Evolutionary conservation across 176 grass and related monocot genomes (phyloP).

Genomic region (Avena sativa): DNA sequence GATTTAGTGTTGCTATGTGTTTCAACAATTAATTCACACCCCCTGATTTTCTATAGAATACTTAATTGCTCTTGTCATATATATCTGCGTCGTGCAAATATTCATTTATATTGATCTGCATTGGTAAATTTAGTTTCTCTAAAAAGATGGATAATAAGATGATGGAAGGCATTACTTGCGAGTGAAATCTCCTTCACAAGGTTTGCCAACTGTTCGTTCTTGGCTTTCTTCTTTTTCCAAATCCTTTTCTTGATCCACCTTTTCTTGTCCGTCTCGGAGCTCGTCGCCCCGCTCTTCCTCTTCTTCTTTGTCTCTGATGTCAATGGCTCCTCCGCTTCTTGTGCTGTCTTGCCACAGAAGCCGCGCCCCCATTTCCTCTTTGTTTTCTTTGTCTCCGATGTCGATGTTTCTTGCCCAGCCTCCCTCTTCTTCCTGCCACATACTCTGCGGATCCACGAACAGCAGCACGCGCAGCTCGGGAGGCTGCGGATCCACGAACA

Average conservation of each 20-base stretch:
- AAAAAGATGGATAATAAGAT: neutral
- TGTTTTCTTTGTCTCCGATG: slow-evolving; percentile 33
- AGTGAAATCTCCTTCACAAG: slow-evolving; percentile 79
- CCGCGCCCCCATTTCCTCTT: slow-evolving; percentile 40
- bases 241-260: slow-evolving; percentile 49
- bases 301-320: slow-evolving; percentile 59
- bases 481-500: slow-evolving; percentile 48
- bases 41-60: neutral
- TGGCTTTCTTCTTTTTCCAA: slow-evolving; percentile 61
- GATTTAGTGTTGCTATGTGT: slow-evolving; percentile 10
- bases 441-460: slow-evolving; percentile 48
- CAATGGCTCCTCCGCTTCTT: slow-evolving; percentile 36
- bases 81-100: neutral
- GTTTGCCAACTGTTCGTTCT: slow-evolving; percentile 48
- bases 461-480: slow-evolving; percentile 35
- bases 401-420: slow-evolving; percentile 32
- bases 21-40: neutral
- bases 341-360: slow-evolving; percentile 29
- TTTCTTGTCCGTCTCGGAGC: slow-evolving; percentile 33
- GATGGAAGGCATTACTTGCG: slow-evolving; percentile 51
- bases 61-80: neutral
- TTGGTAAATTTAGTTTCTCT: neutral
- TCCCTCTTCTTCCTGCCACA: slow-evolving; percentile 30
- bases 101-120: slow-evolving; percentile 9
- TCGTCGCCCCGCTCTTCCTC: slow-evolving; percentile 29